These are phyloP conservation scores for Melampsora larici-populina DNA, from an alignment of 1,284 basidiomycete species.

Conservation along the genomic window DNA sequence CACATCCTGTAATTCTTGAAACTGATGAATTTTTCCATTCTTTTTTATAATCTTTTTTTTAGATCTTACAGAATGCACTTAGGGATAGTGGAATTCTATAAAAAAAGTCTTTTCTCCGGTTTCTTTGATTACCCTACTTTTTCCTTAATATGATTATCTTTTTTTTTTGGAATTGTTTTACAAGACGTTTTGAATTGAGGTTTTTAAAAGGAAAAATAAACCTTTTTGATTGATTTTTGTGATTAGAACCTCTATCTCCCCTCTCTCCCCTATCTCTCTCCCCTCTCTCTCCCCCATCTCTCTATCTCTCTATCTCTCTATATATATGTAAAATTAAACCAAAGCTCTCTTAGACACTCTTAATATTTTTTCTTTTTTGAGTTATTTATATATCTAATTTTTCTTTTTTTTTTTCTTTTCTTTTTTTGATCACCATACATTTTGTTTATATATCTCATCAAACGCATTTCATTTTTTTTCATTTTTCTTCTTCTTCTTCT, in stretches of 20 bases:
- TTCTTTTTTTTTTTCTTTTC: not conserved
- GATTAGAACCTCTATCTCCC: too few relatives aligned
- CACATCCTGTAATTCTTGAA: too few relatives aligned
- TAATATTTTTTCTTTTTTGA: not conserved
- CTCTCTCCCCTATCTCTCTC: too few relatives aligned
- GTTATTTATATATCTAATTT: not conserved
- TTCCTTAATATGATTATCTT: not conserved
- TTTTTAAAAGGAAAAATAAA: not conserved
- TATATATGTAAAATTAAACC: not conserved
- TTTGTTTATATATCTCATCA: not conserved
- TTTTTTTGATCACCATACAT: too few relatives aligned
- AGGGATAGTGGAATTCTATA: slow-evolving; percentile 73
- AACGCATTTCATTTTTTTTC: too few relatives aligned
- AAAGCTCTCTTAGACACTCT: not conserved
- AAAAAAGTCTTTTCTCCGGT: not conserved
- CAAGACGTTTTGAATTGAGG: too few relatives aligned
- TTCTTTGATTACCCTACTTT: not conserved
- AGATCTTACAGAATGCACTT: slow-evolving; percentile 79
- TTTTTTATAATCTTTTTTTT: too few relatives aligned
- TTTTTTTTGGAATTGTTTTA: not conserved
- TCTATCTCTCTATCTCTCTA: not conserved
- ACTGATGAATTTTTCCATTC: too few relatives aligned
- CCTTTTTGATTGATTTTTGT: too few relatives aligned
- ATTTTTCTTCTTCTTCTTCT: not conserved
- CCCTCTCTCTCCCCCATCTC: not conserved